Base-by-base conservation (phyloP, 768 basidiomycete species). In the Leucocoprinus sp. region DNA sequence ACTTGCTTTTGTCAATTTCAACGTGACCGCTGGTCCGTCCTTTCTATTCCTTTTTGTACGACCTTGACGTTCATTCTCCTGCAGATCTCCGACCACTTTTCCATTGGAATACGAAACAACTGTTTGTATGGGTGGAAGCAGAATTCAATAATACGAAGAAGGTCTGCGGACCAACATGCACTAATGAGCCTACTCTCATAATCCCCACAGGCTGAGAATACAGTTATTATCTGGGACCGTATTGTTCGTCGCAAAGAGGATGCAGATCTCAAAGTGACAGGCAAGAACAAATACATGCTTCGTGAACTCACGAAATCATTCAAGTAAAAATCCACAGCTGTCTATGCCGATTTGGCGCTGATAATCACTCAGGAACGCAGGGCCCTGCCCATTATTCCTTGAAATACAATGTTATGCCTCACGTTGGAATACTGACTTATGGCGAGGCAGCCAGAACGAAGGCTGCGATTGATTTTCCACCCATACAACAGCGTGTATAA, bases 81-180 rank as follows among this genome's bases (percentile, higher is more conserved):
- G 18, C 52, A 92, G 92, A 95, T 64, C 69, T 95, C 4, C 68
- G 76, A 7, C 78, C 92, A 9, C 70, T 95, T 23, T 95, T 93
- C 65, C 69, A 93, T 64, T 95, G 91, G 91, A 95, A 95, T 63
- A 93, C 92, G n/a, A 95, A 95, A 63, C 92, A 95, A 58, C 58
- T 95, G 8, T 93, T 95, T 60, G 61, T 93, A 9, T 92, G 88
- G 57, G 74, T 95, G 26, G 77, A 82, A 54, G 92, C 87, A 0
- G 89, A 93, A 60, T 93, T 92, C 58, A 71, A 71, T 26, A 85
- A 81, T 44, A 61, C 71, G 0, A 66, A 83, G 60, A 80, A 87
- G 37, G 91, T 29, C 8, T 15, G 26, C 31, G 31, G 31, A 31
- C 31, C 31, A 5, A 6, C 14, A 9, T 14, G 9, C n/a, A 11